Evolutionary conservation across 2,329 filamentous ascomycete genomes (phyloP).

Genomic region (Claviceps purpurea): DNA sequence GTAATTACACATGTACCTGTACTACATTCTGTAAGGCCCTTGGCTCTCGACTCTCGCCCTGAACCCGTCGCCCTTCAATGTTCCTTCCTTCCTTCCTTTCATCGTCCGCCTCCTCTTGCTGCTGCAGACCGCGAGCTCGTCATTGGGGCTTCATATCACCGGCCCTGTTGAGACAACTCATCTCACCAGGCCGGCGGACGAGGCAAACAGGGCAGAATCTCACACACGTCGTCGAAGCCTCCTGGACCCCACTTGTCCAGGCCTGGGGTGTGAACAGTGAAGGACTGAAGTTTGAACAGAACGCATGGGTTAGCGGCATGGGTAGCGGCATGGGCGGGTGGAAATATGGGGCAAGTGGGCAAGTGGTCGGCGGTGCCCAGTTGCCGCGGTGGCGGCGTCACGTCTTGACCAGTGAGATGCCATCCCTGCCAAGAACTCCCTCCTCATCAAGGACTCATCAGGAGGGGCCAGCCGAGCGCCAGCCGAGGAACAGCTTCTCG

Average conservation of each 20-base stretch:
- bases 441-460: not conserved
- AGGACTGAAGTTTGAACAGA: not conserved
- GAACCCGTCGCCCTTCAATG: not conserved
- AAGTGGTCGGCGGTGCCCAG: constrained; percentile 1
- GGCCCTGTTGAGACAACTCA: not conserved
- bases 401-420: constrained; percentile 6
- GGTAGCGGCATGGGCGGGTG: not conserved
- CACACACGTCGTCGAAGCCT: not conserved
- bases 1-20: too few species aligned
- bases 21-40: too few species aligned
- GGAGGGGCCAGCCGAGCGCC: too few species aligned
- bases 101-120: not conserved
- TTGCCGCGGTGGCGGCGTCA: constrained; percentile 8
- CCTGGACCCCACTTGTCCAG: too few species aligned
- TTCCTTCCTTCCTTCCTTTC: not conserved
- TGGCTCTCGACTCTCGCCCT: not conserved
- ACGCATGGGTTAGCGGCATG: too few species aligned
- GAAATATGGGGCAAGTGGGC: not conserved
- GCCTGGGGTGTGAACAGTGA: not conserved
- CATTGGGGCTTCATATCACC: not conserved
- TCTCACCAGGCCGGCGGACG: not conserved
- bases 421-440: constrained; percentile 6
- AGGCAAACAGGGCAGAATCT: not conserved
- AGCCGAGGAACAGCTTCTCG: too few species aligned
- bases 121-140: not conserved